Evolutionary conservation across 257 asterid genomes (phyloP).

Genomic region (Striga asiatica): DNA sequence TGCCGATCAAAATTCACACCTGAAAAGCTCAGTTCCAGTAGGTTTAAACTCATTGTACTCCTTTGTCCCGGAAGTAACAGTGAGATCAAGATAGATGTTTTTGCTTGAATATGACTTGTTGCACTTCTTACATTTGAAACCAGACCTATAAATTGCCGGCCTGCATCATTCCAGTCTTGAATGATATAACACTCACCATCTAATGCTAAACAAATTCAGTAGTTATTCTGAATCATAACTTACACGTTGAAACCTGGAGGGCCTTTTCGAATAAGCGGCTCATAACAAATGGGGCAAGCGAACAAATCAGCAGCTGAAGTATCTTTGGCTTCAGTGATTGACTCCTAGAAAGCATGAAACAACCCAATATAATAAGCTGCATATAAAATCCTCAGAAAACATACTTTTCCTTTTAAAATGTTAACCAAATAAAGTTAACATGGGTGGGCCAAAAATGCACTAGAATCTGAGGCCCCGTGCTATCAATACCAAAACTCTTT

Average conservation of each 20-base stretch:
- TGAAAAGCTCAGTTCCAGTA: constrained; percentile 82
- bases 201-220: neutral
- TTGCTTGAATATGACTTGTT: constrained; percentile 86
- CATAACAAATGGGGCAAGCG: constrained; percentile 88
- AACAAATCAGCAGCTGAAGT: constrained; percentile 46
- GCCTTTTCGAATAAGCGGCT: constrained; percentile 76
- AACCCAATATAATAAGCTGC: neutral
- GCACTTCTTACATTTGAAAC: constrained; percentile 75
- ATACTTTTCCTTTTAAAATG: neutral
- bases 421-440: constrained; percentile 5
- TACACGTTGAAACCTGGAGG: constrained; percentile 91
- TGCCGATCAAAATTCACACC: constrained; percentile 28
- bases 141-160: constrained; percentile 87
- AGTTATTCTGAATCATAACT: constrained; percentile 21
- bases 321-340: constrained; percentile 24
- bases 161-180: constrained; percentile 29
- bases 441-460: neutral
- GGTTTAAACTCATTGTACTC: constrained; percentile 76
- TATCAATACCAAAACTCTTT: neutral
- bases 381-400: no score
- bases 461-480: neutral
- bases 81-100: constrained; percentile 80
- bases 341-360: constrained; percentile 35
- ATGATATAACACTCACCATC: constrained; percentile 7
- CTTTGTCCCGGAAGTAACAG: constrained; percentile 76